These are phyloP conservation scores for Russula earlei DNA, from an alignment of 768 basidiomycete species.

Conservation along the genomic window DNA sequence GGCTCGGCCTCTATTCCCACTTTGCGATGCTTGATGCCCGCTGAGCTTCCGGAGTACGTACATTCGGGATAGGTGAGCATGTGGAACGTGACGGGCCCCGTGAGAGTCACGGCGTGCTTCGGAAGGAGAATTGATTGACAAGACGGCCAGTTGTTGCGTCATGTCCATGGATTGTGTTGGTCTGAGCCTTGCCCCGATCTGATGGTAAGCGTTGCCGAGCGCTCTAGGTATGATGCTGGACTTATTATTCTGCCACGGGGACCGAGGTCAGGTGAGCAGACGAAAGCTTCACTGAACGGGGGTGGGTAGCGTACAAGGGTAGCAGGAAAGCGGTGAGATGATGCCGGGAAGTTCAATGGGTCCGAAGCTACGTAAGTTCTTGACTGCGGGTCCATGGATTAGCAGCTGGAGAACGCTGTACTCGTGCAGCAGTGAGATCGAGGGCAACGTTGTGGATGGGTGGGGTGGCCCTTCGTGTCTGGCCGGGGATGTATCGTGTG, in stretches of 20 bases:
- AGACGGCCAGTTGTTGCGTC: background rate
- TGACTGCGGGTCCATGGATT: constrained; percentile 2
- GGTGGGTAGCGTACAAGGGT: background rate
- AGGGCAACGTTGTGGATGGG: background rate
- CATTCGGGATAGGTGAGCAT: background rate
- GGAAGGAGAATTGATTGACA: background rate
- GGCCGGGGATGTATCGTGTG: background rate
- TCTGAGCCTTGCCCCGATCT: constrained; percentile 7
- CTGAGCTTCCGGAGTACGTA: constrained; percentile 11
- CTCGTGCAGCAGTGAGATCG: background rate
- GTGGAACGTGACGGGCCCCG: background rate
- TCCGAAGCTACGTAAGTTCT: background rate
- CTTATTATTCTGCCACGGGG: background rate
- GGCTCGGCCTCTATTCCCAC: constrained; percentile 4
- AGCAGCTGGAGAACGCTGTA: background rate
- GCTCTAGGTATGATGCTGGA: constrained; percentile 3
- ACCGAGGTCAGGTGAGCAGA: too few relatives aligned
- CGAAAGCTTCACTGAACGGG: background rate
- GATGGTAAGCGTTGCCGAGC: constrained; percentile 8
- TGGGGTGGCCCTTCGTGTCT: background rate
- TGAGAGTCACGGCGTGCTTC: background rate
- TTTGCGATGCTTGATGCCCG: constrained; percentile 12
- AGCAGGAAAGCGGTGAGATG: background rate
- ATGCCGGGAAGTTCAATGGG: background rate
- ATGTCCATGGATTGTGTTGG: constrained; percentile 5